phyloP scores from a whole-genome alignment of 345 rosid genomes.

The Brassica nigra region DNA sequence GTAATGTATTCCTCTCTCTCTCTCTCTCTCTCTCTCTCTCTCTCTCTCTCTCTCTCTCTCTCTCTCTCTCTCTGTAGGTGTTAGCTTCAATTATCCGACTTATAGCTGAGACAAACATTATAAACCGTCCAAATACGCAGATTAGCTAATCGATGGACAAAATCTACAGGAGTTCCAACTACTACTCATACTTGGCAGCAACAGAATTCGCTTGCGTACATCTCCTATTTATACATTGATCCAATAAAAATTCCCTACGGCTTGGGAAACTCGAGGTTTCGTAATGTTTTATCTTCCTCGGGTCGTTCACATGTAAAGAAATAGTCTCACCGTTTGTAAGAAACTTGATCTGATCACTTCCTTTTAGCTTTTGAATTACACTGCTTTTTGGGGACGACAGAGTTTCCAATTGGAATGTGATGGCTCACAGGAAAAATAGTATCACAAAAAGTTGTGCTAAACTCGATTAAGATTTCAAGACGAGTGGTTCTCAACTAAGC shows the following conservation, averaged over 20 bases:
- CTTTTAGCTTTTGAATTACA: background rate
- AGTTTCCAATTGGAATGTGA: background rate
- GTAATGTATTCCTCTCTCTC: background rate
- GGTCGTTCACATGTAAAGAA: slow-evolving; percentile 32
- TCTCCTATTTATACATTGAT: background rate
- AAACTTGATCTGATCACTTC: background rate
- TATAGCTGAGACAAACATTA: background rate
- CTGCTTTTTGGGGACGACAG: background rate
- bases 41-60: too few species aligned
- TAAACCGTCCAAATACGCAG: background rate
- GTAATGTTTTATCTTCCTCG: slow-evolving; percentile 27
- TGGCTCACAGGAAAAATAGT: slow-evolving; percentile 42
- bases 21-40: too few species aligned
- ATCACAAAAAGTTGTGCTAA: slow-evolving; percentile 53
- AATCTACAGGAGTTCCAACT: background rate
- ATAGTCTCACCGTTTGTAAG: background rate
- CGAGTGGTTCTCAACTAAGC: slow-evolving; percentile 53
- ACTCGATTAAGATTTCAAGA: slow-evolving; percentile 51
- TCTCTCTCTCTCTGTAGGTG: background rate
- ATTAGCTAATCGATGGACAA: background rate
- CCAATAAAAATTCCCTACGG: slow-evolving; percentile 6
- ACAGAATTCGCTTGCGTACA: background rate
- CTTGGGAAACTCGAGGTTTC: slow-evolving; percentile 28
- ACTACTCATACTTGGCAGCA: background rate
- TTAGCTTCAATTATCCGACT: background rate